Evolutionary conservation across 805 yeast genomes (phyloP).

Genomic region (Zygoascus biomembranicola): DNA sequence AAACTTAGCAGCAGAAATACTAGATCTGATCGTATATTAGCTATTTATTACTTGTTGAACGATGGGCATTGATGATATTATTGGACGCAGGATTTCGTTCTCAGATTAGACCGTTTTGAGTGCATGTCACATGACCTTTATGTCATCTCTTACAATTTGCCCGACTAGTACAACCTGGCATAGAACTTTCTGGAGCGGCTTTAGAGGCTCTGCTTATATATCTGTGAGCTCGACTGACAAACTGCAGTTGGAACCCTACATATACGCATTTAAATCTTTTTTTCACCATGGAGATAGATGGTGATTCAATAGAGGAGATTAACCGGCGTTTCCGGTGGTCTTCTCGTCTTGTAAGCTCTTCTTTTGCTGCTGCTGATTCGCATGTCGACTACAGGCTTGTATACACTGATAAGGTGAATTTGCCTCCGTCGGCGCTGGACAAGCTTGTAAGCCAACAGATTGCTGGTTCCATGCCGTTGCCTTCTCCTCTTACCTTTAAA

Average conservation of each 20-base stretch:
- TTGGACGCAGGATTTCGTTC: too few relatives aligned
- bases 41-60: too few relatives aligned
- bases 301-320: neutral
- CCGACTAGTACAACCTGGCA: neutral
- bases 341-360: neutral
- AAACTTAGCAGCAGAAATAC: too few relatives aligned
- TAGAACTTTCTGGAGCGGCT: neutral
- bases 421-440: slow-evolving; percentile 27
- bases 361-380: neutral
- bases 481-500: slow-evolving; percentile 34
- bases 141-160: too few relatives aligned
- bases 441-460: slow-evolving; percentile 21
- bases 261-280: neutral
- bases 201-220: neutral
- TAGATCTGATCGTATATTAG: too few relatives aligned
- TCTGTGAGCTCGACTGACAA: neutral
- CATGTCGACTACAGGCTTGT: neutral
- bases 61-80: too few relatives aligned
- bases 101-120: too few relatives aligned
- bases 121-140: too few relatives aligned
- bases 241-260: neutral
- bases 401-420: slow-evolving; percentile 26
- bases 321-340: neutral
- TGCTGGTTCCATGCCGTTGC: slow-evolving; percentile 8
- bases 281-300: neutral